These are phyloP conservation scores for Leishmania lainsoni DNA, from an alignment of 208 protist genomes.

Conservation along the genomic window DNA sequence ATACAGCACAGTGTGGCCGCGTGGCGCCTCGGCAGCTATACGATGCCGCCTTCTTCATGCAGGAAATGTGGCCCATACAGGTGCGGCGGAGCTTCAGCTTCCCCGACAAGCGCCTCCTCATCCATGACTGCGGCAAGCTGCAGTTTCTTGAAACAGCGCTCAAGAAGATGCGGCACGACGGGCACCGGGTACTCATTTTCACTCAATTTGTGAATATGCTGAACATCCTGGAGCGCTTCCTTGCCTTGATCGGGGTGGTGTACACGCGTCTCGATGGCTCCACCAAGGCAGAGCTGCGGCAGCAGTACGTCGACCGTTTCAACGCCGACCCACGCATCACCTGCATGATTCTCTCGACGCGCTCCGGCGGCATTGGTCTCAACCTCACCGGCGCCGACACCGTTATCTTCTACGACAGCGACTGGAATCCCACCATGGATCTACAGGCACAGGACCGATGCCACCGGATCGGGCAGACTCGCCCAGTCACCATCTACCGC, in stretches of 20 bases:
- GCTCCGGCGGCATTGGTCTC: slow-evolving; percentile 97
- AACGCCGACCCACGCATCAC: slow-evolving; percentile 94
- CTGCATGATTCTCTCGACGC: slow-evolving; percentile 98
- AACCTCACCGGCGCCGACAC: slow-evolving; percentile 99
- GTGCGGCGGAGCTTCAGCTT: slow-evolving; percentile 89
- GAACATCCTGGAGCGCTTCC: slow-evolving; percentile 97
- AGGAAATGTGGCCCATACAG: slow-evolving; percentile 75
- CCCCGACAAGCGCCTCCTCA: slow-evolving; percentile 95
- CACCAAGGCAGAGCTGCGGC: slow-evolving; percentile 90
- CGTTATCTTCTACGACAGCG: slow-evolving; percentile 99
- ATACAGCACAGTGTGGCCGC: not conserved
- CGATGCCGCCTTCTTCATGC: slow-evolving; percentile 58
- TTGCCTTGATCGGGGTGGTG: slow-evolving; percentile 86
- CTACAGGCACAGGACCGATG: slow-evolving; percentile 97
- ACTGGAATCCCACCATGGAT: slow-evolving; percentile 99
- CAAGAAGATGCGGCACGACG: slow-evolving; percentile 69
- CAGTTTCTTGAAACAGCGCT: slow-evolving; percentile 90
- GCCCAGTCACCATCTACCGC: slow-evolving; percentile 96
- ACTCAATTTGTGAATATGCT: slow-evolving; percentile 98
- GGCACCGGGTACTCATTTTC: slow-evolving; percentile 98
- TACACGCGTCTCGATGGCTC: slow-evolving; percentile 97
- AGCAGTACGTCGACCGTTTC: slow-evolving; percentile 94
- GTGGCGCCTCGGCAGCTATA: slow-evolving; percentile 30
- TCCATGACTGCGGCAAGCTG: slow-evolving; percentile 98
- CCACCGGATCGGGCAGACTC: slow-evolving; percentile 98